Evolutionary conservation across 2,329 filamentous ascomycete species (phyloP).

Genomic region (Exophiala lecanii-corni): DNA sequence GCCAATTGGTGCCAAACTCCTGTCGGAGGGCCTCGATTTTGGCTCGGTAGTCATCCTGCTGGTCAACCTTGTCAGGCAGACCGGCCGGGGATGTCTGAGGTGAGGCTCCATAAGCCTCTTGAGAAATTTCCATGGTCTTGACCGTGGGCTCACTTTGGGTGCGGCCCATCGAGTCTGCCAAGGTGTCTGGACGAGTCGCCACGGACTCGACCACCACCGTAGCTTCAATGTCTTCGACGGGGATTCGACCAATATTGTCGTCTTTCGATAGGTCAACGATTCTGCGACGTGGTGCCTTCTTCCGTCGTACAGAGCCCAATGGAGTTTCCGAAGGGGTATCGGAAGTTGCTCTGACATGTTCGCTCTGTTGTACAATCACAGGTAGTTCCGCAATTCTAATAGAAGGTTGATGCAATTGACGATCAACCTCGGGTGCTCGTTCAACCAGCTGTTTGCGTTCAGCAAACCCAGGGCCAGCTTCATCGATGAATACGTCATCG

Average conservation of each 20-base stretch:
- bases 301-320: slow-evolving; percentile 34
- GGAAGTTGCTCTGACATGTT: slow-evolving; percentile 6
- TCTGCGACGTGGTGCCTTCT: slow-evolving; percentile 51
- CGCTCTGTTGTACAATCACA: slow-evolving; percentile 13
- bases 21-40: slow-evolving; percentile 82
- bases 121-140: slow-evolving; percentile 32
- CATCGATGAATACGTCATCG: slow-evolving; percentile 86
- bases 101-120: slow-evolving; percentile 10
- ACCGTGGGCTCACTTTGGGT: slow-evolving; percentile 52
- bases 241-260: slow-evolving; percentile 28
- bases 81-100: slow-evolving; percentile 10
- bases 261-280: slow-evolving; percentile 55
- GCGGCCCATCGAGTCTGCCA: neutral
- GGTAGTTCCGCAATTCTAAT: slow-evolving; percentile 30
- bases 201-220: slow-evolving; percentile 3
- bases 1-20: slow-evolving; percentile 81
- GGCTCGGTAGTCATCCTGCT: slow-evolving; percentile 69
- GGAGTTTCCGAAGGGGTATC: slow-evolving; percentile 14
- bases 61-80: slow-evolving; percentile 8
- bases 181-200: neutral
- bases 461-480: slow-evolving; percentile 72
- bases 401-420: slow-evolving; percentile 46
- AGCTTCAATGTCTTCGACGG: slow-evolving; percentile 17
- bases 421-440: slow-evolving; percentile 68
- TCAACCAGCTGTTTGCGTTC: slow-evolving; percentile 83